Percentiles rank a stretch among this genome's conserved stretches.
These are phyloP conservation scores for Cordyceps cateniannulata DNA, from an alignment of 2,329 filamentous ascomycete species.

Conservation along the genomic window DNA sequence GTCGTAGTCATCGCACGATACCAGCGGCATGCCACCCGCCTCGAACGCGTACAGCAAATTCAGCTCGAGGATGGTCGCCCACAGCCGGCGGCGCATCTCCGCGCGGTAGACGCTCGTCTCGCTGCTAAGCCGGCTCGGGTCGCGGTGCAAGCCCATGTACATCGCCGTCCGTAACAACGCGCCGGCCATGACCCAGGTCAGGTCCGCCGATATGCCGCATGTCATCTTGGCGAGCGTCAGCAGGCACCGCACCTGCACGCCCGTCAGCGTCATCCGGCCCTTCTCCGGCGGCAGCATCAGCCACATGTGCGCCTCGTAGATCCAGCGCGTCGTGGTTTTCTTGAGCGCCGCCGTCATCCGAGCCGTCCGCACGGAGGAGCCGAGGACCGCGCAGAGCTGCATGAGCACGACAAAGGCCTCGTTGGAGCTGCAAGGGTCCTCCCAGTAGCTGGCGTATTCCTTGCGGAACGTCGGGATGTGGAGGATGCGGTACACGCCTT, in stretches of 20 bases:
- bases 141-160: slow-evolving; percentile 52
- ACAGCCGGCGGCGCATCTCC: slow-evolving; percentile 50
- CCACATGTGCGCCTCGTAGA: slow-evolving; percentile 47
- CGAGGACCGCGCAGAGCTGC: slow-evolving; percentile 48
- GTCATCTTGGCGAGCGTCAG: slow-evolving; percentile 43
- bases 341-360: slow-evolving; percentile 35
- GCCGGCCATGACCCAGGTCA: slow-evolving; percentile 47
- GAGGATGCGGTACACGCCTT: slow-evolving; percentile 50
- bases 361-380: slow-evolving; percentile 42
- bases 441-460: slow-evolving; percentile 47
- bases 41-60: slow-evolving; percentile 45
- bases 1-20: slow-evolving; percentile 43
- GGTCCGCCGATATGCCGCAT: slow-evolving; percentile 41
- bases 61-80: slow-evolving; percentile 50
- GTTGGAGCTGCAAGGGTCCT: slow-evolving; percentile 36
- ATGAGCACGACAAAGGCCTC: slow-evolving; percentile 44
- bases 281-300: slow-evolving; percentile 42
- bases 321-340: slow-evolving; percentile 39
- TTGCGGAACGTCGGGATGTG: slow-evolving; percentile 50
- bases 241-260: slow-evolving; percentile 47
- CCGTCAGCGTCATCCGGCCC: slow-evolving; percentile 39
- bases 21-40: slow-evolving; percentile 43
- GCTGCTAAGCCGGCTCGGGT: slow-evolving; percentile 42
- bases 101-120: slow-evolving; percentile 40
- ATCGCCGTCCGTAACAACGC: slow-evolving; percentile 47